Evolutionary conservation across 306 rosid genomes (phyloP), one percentile per base, ranked within the genome.

Genomic region (Mimosa pudica): DNA sequence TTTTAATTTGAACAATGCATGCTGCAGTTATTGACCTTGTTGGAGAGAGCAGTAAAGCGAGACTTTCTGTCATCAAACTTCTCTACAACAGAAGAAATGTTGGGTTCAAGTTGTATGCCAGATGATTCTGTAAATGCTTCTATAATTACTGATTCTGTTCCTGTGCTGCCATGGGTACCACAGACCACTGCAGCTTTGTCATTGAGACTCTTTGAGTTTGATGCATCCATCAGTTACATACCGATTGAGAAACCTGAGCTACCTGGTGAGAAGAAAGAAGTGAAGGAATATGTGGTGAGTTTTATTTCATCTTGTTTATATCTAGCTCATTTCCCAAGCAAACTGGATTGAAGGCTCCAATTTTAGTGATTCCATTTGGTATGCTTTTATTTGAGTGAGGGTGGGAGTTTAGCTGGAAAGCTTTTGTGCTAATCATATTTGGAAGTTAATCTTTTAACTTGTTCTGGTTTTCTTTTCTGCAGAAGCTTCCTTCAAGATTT

Each of bases 101-200:
- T 93, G 89, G 89, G 93, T 65, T 80, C 88, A 55, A 70, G 83
- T 82, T 85, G 82, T 69, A 70, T 79, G 82, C 73, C 84, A 4
- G 84, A 77, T 64, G 69, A 24, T 80, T 82, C 87, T 80, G 75
- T 74, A 36, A 82, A 30, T 77, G 83, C 88, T 78, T 80, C 74
- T 66, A 64, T 78, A 44, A 92, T 83, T 76, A 81, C 79, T 58
- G 90, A 87, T 54, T 86, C 92, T 13, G 81, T 90, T 78, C 77
- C 84, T 77, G 74, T 89, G 65, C 94, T 93, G 84, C 99, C 99
- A 70, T 96, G 99, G 99, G 82, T 96, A 62, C 98, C 99, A 45
- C 90, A 82, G 80, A 96, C 97, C 51, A 82, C 87, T 68, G 94
- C 98, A 60, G 99, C 99, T 78, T 83, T 96, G 83, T 90, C 94